Evolutionary conservation across 2,329 filamentous ascomycete species (phyloP).

Genomic region (Aphanoascus verrucosus): DNA sequence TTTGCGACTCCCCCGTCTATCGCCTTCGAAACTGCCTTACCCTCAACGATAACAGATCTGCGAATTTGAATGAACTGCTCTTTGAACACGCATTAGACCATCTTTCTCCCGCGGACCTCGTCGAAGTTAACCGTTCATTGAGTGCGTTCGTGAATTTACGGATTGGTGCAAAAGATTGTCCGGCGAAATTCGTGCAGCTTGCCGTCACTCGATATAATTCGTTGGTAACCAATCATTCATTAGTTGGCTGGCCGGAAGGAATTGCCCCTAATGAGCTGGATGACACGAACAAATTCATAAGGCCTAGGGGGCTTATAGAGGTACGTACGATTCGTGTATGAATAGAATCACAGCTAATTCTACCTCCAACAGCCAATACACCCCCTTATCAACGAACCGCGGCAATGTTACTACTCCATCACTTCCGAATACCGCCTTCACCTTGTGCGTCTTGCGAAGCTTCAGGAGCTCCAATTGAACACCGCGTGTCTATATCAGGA

Average conservation of each 20-base stretch:
- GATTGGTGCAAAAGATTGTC: not conserved
- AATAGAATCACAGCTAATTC: conserved; percentile 14
- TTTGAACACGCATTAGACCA: conserved; percentile 31
- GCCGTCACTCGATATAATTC: conserved; percentile 26
- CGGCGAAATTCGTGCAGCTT: conserved; percentile 12
- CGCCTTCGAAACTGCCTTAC: conserved; percentile 30
- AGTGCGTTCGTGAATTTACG: conserved; percentile 17
- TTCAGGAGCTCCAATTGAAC: conserved; percentile 31
- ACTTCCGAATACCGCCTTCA: conserved; percentile 17
- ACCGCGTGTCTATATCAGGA: conserved; percentile 28
- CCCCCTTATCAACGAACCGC: conserved; percentile 33
- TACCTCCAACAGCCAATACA: conserved; percentile 27
- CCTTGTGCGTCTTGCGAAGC: conserved; percentile 24
- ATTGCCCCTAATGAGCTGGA: conserved; percentile 14
- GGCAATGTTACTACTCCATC: conserved; percentile 21
- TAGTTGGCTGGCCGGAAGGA: conserved; percentile 16
- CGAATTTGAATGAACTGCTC: conserved; percentile 15
- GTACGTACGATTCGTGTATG: conserved; percentile 15
- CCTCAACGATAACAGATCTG: conserved; percentile 12
- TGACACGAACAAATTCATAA: conserved; percentile 5
- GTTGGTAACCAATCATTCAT: conserved; percentile 21
- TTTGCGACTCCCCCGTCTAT: conserved; percentile 31
- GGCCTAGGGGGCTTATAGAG: conserved; percentile 9
- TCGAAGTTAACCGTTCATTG: conserved; percentile 25
- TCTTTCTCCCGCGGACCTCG: conserved; percentile 27